Percentiles rank a stretch among this genome's conserved stretches.
Evolutionary conservation across 352 stramenopile genomes (phyloP).

Genomic region (Globisporangium spinosum): DNA sequence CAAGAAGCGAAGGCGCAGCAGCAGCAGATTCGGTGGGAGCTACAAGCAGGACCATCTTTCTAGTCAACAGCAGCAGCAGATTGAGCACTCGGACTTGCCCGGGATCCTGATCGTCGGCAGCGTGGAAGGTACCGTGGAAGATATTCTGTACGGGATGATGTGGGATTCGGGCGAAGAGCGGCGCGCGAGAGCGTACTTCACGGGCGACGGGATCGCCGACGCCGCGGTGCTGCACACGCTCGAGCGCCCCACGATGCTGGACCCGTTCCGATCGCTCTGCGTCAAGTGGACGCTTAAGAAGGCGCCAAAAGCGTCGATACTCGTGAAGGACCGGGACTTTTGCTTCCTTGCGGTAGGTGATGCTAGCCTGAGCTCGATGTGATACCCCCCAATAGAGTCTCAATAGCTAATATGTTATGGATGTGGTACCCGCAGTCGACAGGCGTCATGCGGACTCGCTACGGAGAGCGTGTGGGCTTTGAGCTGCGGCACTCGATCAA

Average conservation of each 20-base stretch:
- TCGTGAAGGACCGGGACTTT: slow-evolving; percentile 49
- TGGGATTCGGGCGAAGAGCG: slow-evolving; percentile 34
- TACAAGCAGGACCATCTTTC: slow-evolving; percentile 13
- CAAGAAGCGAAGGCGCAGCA: slow-evolving; percentile 22
- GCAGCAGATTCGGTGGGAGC: not conserved
- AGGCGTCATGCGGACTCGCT: slow-evolving; percentile 27
- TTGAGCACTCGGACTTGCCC: slow-evolving; percentile 24
- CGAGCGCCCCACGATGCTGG: slow-evolving; percentile 25
- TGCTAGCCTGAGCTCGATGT: not conserved
- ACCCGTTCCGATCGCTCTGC: slow-evolving; percentile 41
- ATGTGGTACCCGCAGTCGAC: slow-evolving; percentile 14
- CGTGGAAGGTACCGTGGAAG: slow-evolving; percentile 37
- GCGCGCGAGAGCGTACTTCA: slow-evolving; percentile 29
- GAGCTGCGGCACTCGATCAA: slow-evolving; percentile 57
- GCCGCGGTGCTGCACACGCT: slow-evolving; percentile 39
- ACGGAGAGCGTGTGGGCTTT: slow-evolving; percentile 38
- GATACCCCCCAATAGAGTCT: not conserved
- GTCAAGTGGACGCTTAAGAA: slow-evolving; percentile 47
- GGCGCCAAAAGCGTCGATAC: slow-evolving; percentile 27
- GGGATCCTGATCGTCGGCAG: slow-evolving; percentile 36
- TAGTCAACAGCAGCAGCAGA: not conserved
- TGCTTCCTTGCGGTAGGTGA: slow-evolving; percentile 38
- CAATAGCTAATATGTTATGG: not conserved
- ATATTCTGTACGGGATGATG: slow-evolving; percentile 45
- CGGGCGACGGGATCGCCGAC: slow-evolving; percentile 36